Base-by-base conservation (phyloP, 2,329 filamentous ascomycete species). In the Cladosporium colombiae region DNA sequence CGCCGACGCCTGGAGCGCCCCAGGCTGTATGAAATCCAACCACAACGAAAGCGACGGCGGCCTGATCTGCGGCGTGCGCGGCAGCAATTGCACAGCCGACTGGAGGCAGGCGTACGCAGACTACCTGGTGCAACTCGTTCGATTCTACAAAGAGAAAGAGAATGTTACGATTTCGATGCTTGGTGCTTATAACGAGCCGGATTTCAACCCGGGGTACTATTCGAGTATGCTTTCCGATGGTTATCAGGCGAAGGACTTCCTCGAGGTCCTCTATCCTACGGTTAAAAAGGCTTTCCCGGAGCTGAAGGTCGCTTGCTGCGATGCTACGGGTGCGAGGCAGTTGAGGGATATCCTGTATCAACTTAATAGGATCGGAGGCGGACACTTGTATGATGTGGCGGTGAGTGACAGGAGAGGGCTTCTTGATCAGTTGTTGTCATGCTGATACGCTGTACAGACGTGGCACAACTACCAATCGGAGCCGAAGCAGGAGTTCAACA, bases 31-130 rank as follows among this genome's bases (percentile, higher is more conserved):
- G 56, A 72, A 72, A 64, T 67, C 66, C 21, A 67, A 62, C 31
- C 67, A 68, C 33, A 50, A 35, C 13, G 69, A 72, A 23, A 64
- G 46, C 40, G 67, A 62, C n/a, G 69, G 66, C 53, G 70, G 70
- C 13, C 49, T 62, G 46, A 66, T 72, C 35, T 72, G 70, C 33
- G 70, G 70, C 31, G 70, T 72, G 5, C 66, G 70, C 29, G 49
- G 69, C 31, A 55, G 49, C 46, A 72, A 72, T 63, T 70, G 70
- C 53, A 69, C 68, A 5, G 62, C 66, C 16, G 69, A 72, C 53
- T 84, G 82, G 82, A 71, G 77, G 62, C 78, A 83, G 70, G 80
- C 82, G 2, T 84, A 82, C 62, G 83, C 82, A 46, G 74, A 84
- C 69, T 82, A 82, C 68, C 72, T 85, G 11, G 77, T 82, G 3